Base-by-base conservation (phyloP, 2,329 filamentous ascomycete genomes). In the Scedosporium apiospermum region DNA sequence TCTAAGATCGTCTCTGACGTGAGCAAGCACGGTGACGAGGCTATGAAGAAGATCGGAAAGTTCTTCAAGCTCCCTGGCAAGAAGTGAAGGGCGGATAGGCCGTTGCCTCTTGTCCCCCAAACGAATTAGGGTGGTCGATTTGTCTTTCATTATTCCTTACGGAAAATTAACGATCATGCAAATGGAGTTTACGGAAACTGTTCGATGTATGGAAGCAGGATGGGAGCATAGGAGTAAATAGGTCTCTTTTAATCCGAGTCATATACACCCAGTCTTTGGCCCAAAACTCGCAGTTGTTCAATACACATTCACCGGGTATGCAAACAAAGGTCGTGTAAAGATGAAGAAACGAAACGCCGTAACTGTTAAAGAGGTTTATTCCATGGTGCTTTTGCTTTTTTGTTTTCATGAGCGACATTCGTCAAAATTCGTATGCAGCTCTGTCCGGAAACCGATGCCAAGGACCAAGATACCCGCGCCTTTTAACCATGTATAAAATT, bases 41-140 rank as follows among this genome's bases (percentile, higher is more conserved):
- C 76, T 60, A 73, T 68, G 10, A 82, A 80, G 73, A 80, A 79
- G 67, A 65, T 81, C 64, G 88, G 88, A 21, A 91, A 90, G 72
- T 91, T 89, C 83, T 74, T 93, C 49, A 89, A 89, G 73, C 75
- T 88, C 62, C 79, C 86, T 34, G 85, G 84, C 6, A 92, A 90
- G 81, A 92, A 91, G 77, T 89, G 66, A 62, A 61, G 4, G 26
- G 58, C 23, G 41, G 59, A 23, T 49, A 58, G 1, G n/a, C 18
- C 5, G 34, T 3, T 5, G 30, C 14, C 9, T 27, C 16, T 9
- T n/a, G 9, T 38, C 10, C 10, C 34, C 10, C 34, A 4, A 38
- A 38, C 34, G 34, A 4, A n/a, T 16, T 6, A 23, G 53, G 12
- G n/a, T 30, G 34, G 34, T 2, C 16, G 30, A 16, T 58, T 38